These are phyloP conservation scores for Puccinia coronata DNA, from an alignment of 1,284 basidiomycete genomes.

Conservation along the genomic window DNA sequence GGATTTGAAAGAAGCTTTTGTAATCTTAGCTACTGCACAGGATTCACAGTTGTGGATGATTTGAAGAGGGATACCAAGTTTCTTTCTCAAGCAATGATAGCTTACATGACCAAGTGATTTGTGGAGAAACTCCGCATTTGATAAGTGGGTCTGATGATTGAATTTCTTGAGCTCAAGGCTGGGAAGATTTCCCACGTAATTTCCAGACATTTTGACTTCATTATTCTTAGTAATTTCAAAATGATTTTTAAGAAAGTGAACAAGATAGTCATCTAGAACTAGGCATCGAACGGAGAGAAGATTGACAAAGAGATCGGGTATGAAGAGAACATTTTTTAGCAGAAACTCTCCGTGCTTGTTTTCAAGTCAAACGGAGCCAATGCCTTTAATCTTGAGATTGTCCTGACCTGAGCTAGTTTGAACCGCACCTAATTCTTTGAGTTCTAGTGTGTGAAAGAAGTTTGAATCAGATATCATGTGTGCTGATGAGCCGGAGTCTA, in stretches of 20 bases:
- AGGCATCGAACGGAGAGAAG: no score
- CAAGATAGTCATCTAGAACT: no score
- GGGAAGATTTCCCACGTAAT: no score
- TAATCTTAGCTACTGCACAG: not conserved
- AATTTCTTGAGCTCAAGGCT: no score
- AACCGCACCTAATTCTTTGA: not conserved
- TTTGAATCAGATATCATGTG: not conserved
- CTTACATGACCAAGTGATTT: constrained; percentile 10
- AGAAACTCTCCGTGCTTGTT: not conserved
- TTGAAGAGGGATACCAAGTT: not conserved
- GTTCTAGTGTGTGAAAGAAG: not conserved
- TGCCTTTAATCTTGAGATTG: not conserved
- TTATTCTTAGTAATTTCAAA: no score
- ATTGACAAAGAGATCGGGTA: not conserved
- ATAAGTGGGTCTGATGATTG: not conserved
- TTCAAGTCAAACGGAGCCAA: not conserved
- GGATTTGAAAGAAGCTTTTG: not conserved
- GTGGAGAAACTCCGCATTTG: not conserved
- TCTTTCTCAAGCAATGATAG: not conserved
- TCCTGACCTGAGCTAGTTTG: not conserved
- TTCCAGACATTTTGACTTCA: no score
- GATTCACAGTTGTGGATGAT: not conserved
- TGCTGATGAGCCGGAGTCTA: not conserved
- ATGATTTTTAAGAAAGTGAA: no score
- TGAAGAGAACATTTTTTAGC: not conserved